Percentiles rank a stretch among this genome's conserved stretches.
Evolutionary conservation across 2,329 filamentous ascomycete species (phyloP).

Genomic region (Ceratocystiopsis minuta): DNA sequence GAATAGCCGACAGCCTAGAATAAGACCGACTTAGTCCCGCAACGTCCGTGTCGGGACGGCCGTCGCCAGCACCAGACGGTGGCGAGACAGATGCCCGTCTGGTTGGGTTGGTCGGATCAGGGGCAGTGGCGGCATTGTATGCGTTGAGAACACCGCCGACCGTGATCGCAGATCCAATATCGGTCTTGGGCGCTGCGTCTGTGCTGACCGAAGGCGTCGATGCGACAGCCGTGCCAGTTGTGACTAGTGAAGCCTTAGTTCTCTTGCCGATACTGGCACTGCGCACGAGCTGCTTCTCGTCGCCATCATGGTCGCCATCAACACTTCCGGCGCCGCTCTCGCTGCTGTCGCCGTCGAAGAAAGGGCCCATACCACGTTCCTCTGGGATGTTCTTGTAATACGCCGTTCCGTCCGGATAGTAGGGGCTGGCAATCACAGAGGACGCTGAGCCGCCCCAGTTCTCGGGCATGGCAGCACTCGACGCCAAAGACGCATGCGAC

Average conservation of each 20-base stretch:
- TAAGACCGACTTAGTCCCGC: slow-evolving; percentile 14
- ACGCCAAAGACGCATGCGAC: slow-evolving; percentile 48
- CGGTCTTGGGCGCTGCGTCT: too few relatives aligned
- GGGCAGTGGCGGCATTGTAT: slow-evolving; percentile 29
- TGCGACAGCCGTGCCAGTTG: slow-evolving; percentile 13
- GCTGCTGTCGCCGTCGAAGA: slow-evolving; percentile 22
- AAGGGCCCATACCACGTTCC: slow-evolving; percentile 11
- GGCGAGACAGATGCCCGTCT: slow-evolving; percentile 10
- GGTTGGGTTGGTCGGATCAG: slow-evolving; percentile 20
- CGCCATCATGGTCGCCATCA: slow-evolving; percentile 32
- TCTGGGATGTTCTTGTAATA: slow-evolving; percentile 31
- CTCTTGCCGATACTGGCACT: slow-evolving; percentile 44
- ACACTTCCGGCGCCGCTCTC: slow-evolving; percentile 5
- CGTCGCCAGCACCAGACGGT: slow-evolving; percentile 5
- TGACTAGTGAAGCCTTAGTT: slow-evolving; percentile 38
- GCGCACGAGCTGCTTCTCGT: slow-evolving; percentile 39
- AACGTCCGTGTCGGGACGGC: neutral
- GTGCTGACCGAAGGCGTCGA: too few relatives aligned
- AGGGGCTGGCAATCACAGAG: slow-evolving; percentile 23
- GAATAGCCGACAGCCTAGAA: slow-evolving; percentile 35
- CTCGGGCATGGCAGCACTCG: slow-evolving; percentile 54
- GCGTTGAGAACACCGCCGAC: slow-evolving; percentile 31
- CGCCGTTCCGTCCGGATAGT: slow-evolving; percentile 26
- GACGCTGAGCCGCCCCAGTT: slow-evolving; percentile 29
- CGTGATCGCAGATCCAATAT: too few relatives aligned